Evolutionary conservation across 1,284 basidiomycete genomes (phyloP).

Genomic region (Fomes fomentarius): DNA sequence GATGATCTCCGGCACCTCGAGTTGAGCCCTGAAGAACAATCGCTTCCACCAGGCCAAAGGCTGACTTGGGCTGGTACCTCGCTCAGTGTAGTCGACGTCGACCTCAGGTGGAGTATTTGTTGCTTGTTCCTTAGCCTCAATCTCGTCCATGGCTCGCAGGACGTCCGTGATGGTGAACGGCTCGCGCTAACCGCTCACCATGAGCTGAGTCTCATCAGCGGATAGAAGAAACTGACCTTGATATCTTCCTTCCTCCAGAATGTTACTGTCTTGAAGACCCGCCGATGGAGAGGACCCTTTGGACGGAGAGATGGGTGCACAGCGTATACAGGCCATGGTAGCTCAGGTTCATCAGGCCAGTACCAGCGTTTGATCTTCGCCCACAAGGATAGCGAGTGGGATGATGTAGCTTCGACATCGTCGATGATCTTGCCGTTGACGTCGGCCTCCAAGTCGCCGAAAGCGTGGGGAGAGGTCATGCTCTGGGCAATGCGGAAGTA

Average conservation of each 20-base stretch:
- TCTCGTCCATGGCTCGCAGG: not conserved
- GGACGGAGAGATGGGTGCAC: not conserved
- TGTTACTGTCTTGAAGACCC: not conserved
- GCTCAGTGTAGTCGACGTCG: not conserved
- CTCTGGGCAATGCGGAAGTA: not conserved
- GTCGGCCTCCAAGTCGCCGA: not conserved
- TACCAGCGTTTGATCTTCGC: no score
- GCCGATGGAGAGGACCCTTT: not conserved
- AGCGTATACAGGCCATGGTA: slow-evolving; percentile 1
- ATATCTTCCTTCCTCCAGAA: not conserved
- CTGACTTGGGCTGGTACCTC: not conserved
- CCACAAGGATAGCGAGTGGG: not conserved
- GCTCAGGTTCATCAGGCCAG: not conserved
- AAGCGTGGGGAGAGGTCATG: not conserved
- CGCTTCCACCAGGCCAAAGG: not conserved
- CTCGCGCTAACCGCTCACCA: no score
- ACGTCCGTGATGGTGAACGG: slow-evolving; percentile 3
- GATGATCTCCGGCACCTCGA: not conserved
- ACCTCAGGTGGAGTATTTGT: not conserved
- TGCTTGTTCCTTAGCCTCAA: not conserved
- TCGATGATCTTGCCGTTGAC: not conserved
- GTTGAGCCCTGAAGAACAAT: not conserved
- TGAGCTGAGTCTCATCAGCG: no score
- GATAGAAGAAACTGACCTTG: slow-evolving; percentile 6
- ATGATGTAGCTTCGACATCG: not conserved